phyloP scores from a whole-genome alignment of 2,329 filamentous ascomycete genomes.

The Ceratocystis albifundus region DNA sequence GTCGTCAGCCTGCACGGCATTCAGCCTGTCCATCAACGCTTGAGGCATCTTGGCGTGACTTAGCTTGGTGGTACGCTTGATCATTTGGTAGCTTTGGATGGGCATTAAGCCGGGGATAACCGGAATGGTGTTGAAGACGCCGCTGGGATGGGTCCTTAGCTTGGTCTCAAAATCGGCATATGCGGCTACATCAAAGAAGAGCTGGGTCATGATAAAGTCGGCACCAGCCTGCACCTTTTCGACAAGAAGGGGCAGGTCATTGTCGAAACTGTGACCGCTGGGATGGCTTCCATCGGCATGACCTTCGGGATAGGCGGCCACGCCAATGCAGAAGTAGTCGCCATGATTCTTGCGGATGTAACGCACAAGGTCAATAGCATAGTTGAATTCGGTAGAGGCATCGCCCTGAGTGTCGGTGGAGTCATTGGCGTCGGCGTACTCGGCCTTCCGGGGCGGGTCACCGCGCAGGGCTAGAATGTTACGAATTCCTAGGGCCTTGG shows the following conservation, averaged over 20 bases:
- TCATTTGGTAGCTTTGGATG: slow-evolving; percentile 92
- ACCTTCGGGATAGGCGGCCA: slow-evolving; percentile 89
- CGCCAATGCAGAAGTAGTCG: slow-evolving; percentile 92
- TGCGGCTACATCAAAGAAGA: slow-evolving; percentile 83
- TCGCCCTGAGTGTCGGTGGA: slow-evolving; percentile 50
- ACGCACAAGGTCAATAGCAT: slow-evolving; percentile 76
- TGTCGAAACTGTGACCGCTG: slow-evolving; percentile 53
- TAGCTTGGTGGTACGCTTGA: slow-evolving; percentile 85
- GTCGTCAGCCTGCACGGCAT: slow-evolving; percentile 65
- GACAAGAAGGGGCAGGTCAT: slow-evolving; percentile 77
- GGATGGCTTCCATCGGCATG: slow-evolving; percentile 87
- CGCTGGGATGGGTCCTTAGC: slow-evolving; percentile 69
- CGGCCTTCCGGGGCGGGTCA: slow-evolving; percentile 78
- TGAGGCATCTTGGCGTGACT: slow-evolving; percentile 76
- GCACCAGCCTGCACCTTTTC: slow-evolving; percentile 87
- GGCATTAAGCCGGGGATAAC: slow-evolving; percentile 96
- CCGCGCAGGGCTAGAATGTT: slow-evolving; percentile 89
- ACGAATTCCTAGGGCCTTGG: slow-evolving; percentile 77
- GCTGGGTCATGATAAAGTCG: slow-evolving; percentile 96
- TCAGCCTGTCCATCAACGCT: slow-evolving; percentile 56
- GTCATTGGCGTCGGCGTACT: slow-evolving; percentile 61
- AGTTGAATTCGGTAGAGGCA: slow-evolving; percentile 65
- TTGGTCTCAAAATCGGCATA: slow-evolving; percentile 70
- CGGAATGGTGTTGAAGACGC: slow-evolving; percentile 71
- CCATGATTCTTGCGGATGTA: slow-evolving; percentile 81